Base-by-base conservation (phyloP, 2,329 filamentous ascomycete genomes). In the Neoarthrinium moseri region DNA sequence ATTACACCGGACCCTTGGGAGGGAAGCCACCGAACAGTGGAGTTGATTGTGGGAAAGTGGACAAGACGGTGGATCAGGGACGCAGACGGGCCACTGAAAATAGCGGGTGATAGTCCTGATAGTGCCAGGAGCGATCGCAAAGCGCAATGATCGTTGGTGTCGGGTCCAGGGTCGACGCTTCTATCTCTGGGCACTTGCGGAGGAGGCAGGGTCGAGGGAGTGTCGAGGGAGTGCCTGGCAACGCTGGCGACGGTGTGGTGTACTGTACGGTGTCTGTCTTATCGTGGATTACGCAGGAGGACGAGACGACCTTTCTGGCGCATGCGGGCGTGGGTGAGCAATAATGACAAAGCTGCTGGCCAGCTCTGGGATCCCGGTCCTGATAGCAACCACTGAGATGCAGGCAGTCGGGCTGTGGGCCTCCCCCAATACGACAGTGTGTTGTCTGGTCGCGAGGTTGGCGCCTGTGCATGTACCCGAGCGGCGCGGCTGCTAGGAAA, bases 1-100 rank as follows among this genome's bases (percentile, higher is more conserved):
- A 60, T 60, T 52, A 50, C 47, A 48, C 43, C 45, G 49, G 34
- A 51, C 55, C 55, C 51, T 51, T 56, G 53, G 50, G 46, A 51
- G 52, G n/a, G 41, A 48, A 52, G 50, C 45, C 42, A 46, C 51
- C 47, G 45, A 39, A 41, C 43, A 47, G 58, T 60, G 58, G 59
- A 54, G 55, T 51, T 39, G 43, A 39, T 45, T 26, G 15, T 24
- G 32, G 43, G 33, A 45, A 53, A 42, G 44, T 47, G 47, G 52
- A 49, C 47, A 26, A 13, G n/a, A n/a, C n/a, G 22, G 43, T 47
- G 47, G 47, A 49, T 43, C 46, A 30, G 13, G 18, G 37, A 34
- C 45, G 45, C 49, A 40, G 37, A 22, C 17, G 27, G 4, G 8
- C 13, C 23, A 35, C 10, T 11, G 32, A 18, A 32, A 30, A 34